phyloP scores from a whole-genome alignment of 805 yeast genomes.

The Wickerhamomyces sydowiorum region DNA sequence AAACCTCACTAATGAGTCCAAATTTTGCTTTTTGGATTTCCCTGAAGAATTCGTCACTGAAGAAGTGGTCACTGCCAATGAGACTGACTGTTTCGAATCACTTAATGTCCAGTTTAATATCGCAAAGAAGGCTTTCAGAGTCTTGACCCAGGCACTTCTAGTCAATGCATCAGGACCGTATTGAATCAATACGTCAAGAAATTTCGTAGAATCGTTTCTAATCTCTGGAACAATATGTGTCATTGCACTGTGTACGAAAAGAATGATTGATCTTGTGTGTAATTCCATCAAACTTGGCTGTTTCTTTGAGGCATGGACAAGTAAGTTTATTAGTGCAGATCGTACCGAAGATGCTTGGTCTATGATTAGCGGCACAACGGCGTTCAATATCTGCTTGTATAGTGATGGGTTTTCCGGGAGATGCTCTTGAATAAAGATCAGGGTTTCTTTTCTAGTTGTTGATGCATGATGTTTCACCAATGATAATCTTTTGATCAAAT shows the following conservation, averaged over 20 bases:
- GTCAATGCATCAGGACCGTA: slow-evolving; percentile 50
- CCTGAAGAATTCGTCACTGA: slow-evolving; percentile 16
- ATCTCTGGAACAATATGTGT: slow-evolving; percentile 80
- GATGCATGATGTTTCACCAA: slow-evolving; percentile 70
- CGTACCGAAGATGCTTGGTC: slow-evolving; percentile 70
- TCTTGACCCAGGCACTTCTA: slow-evolving; percentile 61
- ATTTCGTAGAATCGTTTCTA: slow-evolving; percentile 68
- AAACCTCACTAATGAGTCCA: slow-evolving; percentile 35
- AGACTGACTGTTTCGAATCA: slow-evolving; percentile 22
- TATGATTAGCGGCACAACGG: slow-evolving; percentile 47
- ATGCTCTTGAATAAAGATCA: slow-evolving; percentile 44
- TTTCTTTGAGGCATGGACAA: slow-evolving; percentile 39
- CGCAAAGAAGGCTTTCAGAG: slow-evolving; percentile 61
- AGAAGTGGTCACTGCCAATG: slow-evolving; percentile 28
- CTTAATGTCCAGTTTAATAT: slow-evolving; percentile 68
- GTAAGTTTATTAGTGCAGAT: slow-evolving; percentile 41
- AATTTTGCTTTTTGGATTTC: slow-evolving; percentile 23
- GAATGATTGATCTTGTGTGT: slow-evolving; percentile 54
- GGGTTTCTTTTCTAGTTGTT: slow-evolving; percentile 65
- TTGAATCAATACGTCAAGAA: slow-evolving; percentile 53
- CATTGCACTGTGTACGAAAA: slow-evolving; percentile 87
- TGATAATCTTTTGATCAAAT: slow-evolving; percentile 56
- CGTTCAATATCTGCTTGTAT: slow-evolving; percentile 50
- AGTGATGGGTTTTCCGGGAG: slow-evolving; percentile 47
- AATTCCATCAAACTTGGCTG: slow-evolving; percentile 54